These are phyloP conservation scores for Auriscalpium orientale DNA, from an alignment of 768 basidiomycete species.

Conservation along the genomic window DNA sequence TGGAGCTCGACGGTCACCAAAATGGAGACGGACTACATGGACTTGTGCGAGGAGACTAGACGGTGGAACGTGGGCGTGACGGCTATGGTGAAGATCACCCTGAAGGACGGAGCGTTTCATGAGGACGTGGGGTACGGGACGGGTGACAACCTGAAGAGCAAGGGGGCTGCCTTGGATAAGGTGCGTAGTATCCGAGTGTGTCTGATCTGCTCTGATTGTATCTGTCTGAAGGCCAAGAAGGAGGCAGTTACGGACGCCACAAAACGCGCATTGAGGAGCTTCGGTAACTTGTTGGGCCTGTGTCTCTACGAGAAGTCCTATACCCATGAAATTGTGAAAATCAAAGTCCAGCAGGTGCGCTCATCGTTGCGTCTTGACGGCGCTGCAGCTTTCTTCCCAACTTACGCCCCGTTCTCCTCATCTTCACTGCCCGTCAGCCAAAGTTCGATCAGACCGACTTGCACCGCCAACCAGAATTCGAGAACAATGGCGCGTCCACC, in stretches of 20 bases:
- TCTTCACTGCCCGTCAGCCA: constrained; percentile 28
- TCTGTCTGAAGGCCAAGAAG: constrained; percentile 79
- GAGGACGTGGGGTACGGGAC: constrained; percentile 93
- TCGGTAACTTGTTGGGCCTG: constrained; percentile 92
- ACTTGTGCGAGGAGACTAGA: constrained; percentile 59
- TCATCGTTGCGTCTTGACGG: not conserved
- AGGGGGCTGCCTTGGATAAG: constrained; percentile 86
- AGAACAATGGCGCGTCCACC: constrained; percentile 32
- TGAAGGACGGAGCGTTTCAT: constrained; percentile 82
- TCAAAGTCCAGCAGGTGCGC: constrained; percentile 75
- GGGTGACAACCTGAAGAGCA: constrained; percentile 78
- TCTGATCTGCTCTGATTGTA: not conserved
- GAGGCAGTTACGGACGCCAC: constrained; percentile 94
- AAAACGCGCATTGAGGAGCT: constrained; percentile 85
- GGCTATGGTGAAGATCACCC: constrained; percentile 79
- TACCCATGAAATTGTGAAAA: constrained; percentile 75
- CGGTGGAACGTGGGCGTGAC: constrained; percentile 71
- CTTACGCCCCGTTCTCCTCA: not conserved
- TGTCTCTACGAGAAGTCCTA: constrained; percentile 96
- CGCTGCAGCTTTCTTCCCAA: not conserved
- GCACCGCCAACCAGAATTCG: constrained; percentile 65
- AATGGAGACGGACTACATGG: constrained; percentile 72
- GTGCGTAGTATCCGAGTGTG: constrained; percentile 33
- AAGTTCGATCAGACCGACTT: constrained; percentile 65
- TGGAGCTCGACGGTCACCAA: constrained; percentile 80